These are phyloP conservation scores for Teratosphaeriaceae sp. DNA, from an alignment of 2,329 filamentous ascomycete genomes.

Conservation along the genomic window DNA sequence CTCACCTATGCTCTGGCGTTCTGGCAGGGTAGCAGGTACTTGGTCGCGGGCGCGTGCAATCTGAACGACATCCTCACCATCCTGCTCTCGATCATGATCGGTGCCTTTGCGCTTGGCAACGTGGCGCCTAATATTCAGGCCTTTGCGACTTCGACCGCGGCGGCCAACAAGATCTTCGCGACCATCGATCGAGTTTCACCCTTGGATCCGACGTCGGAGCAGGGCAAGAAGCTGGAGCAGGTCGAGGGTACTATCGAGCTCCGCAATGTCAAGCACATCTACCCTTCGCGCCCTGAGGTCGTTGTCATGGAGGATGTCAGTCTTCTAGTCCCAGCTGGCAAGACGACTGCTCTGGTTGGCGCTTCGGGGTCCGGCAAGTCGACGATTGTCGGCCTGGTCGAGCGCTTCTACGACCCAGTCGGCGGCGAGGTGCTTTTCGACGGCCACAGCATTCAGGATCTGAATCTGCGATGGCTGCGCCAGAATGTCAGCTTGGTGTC, in stretches of 20 bases:
- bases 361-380: constrained; percentile 93
- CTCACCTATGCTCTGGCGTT: constrained; percentile 83
- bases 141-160: constrained; percentile 75
- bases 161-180: constrained; percentile 84
- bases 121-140: constrained; percentile 80
- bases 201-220: constrained; percentile 65
- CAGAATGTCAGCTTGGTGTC: constrained; percentile 89
- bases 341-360: constrained; percentile 88
- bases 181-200: constrained; percentile 87
- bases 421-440: constrained; percentile 73
- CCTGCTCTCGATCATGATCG: constrained; percentile 85
- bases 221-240: constrained; percentile 65
- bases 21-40: constrained; percentile 75
- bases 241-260: constrained; percentile 76
- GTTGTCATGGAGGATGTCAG: constrained; percentile 79
- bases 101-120: constrained; percentile 84
- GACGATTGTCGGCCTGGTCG: constrained; percentile 86
- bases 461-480: constrained; percentile 87
- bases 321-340: constrained; percentile 75
- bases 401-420: constrained; percentile 90
- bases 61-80: constrained; percentile 75
- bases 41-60: constrained; percentile 58
- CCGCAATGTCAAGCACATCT: constrained; percentile 81
- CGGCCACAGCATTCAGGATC: constrained; percentile 68
- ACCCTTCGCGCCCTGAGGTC: constrained; percentile 87